Evolutionary conservation across 73 alveolate species (phyloP), one percentile per base, ranked within the genome.

Genomic region (Paramecium sexaurelia): DNA sequence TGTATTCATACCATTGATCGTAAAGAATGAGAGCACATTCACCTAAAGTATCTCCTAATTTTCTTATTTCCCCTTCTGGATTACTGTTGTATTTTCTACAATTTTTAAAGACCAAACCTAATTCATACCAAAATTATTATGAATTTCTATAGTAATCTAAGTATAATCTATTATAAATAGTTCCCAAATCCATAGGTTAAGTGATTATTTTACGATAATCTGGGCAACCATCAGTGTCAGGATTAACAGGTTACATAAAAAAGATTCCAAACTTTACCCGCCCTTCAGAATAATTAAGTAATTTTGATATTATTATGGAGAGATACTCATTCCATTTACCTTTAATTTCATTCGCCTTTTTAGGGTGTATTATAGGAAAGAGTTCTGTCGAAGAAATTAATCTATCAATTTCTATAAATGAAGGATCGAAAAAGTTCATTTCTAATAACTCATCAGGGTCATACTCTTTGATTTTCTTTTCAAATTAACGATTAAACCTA

Each of bases 331-430:
- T 88, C 98, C 98, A 95, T 40, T 90, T 92, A 7, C 96, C 97
- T 61, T 67, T 67, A 6, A 95, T 91, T 37, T 55, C 93, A 82
- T 93, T 90, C n/a, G 98, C 97, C 55, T 96, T 93, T 39, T 96
- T 57, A 2, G 98, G 98, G 82, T 96, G 99, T 7, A 96, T 93
- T n/a, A 96, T 96, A 4, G 97, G 98, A 85, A 96, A 95, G 40
- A 96, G 61, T 47, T 85, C 93, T 19, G 98, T 94, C 13, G 91
- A 41, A 39, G 66, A 37, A 4, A 69, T 55, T 22, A 88, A 55
- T 68, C 94, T 37, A 69, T 88, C 94, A 17, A 88, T 82, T 88
- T 88, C 94, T 27, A 88, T 17, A 69, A 15, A 88, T 15, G 94
- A 61, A 15, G 89, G 94, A 88, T 88, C 94, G 71, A 88, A 88